Conservation (phyloP, 176 grass and related monocot species). For the Themeda triandra region DNA sequence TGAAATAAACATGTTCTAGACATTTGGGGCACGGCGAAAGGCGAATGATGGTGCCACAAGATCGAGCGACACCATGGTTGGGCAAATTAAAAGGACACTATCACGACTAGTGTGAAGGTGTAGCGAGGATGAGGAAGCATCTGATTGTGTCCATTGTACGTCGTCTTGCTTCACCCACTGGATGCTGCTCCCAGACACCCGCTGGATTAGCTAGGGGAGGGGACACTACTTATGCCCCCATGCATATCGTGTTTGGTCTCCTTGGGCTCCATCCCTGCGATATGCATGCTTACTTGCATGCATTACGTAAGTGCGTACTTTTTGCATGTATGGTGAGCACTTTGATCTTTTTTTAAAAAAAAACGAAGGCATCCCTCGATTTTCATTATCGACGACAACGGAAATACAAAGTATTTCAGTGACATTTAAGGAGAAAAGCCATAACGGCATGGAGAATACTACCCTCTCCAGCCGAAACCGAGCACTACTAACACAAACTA, state of each 20-base stretch:
- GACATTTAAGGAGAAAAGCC: no score
- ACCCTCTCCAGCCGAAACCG: no score
- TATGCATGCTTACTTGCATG: not conserved
- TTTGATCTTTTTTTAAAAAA: no score
- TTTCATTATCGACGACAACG: no score
- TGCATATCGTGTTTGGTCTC: not conserved
- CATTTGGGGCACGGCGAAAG: constrained; percentile 9
- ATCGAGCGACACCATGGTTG: constrained; percentile 29
- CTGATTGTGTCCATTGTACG: not conserved
- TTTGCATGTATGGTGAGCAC: not conserved
- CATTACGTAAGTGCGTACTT: constrained; percentile 16
- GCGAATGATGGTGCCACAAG: constrained; percentile 33
- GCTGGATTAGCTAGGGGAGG: not conserved
- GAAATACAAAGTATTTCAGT: no score
- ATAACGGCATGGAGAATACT: no score
- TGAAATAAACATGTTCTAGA: constrained; percentile 29
- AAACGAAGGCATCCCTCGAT: no score
- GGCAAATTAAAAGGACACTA: constrained; percentile 8
- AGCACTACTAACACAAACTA: no score
- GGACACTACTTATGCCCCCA: constrained; percentile 17
- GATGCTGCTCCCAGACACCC: not conserved
- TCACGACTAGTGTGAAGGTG: accelerated
- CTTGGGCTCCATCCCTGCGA: not conserved
- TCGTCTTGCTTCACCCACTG: not conserved
- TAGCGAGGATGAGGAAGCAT: no score